phyloP scores from a whole-genome alignment of 345 rosid species.

The Diplotaxis tenuifolia region DNA sequence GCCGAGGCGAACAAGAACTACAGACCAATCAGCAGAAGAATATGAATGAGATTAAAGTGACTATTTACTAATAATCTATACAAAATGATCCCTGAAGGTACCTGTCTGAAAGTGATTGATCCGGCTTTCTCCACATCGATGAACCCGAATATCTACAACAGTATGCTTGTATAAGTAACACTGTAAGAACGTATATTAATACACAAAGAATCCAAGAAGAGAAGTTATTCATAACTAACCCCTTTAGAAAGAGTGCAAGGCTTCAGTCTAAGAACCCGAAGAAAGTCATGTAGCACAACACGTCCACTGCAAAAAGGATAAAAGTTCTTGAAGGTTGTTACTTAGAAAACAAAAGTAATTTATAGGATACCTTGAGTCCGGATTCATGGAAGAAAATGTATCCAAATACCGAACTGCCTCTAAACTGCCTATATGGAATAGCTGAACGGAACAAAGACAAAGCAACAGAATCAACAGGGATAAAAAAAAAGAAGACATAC shows the following conservation, averaged over 20 bases:
- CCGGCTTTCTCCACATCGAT: slow-evolving; percentile 75
- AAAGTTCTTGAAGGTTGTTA: background rate
- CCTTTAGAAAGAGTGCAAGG: slow-evolving; percentile 59
- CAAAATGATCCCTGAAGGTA: slow-evolving; percentile 26
- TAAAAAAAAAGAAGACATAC: background rate
- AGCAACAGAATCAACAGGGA: slow-evolving; percentile 24
- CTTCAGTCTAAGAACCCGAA: slow-evolving; percentile 57
- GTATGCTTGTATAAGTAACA: slow-evolving; percentile 13
- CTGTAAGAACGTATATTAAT: background rate
- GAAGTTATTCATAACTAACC: slow-evolving; percentile 45
- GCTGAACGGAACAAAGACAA: slow-evolving; percentile 44
- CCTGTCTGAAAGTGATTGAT: slow-evolving; percentile 88
- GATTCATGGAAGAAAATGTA: slow-evolving; percentile 82
- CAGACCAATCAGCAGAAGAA: slow-evolving; percentile 32
- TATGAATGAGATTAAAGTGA: background rate
- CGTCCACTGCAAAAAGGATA: slow-evolving; percentile 60
- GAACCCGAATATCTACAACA: slow-evolving; percentile 73
- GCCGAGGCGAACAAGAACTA: slow-evolving; percentile 87
- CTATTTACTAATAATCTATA: background rate
- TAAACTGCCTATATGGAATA: slow-evolving; percentile 67
- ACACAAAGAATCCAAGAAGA: background rate
- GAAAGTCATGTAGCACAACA: slow-evolving; percentile 58
- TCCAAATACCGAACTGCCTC: slow-evolving; percentile 80
- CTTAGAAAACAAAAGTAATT: slow-evolving; percentile 8
- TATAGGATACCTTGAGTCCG: slow-evolving; percentile 63